A percentile compares a stretch with the other conserved stretches of the same genome.
Conservation (phyloP, 1,139 yeast genomes). For the Ashbya aceris region DNA sequence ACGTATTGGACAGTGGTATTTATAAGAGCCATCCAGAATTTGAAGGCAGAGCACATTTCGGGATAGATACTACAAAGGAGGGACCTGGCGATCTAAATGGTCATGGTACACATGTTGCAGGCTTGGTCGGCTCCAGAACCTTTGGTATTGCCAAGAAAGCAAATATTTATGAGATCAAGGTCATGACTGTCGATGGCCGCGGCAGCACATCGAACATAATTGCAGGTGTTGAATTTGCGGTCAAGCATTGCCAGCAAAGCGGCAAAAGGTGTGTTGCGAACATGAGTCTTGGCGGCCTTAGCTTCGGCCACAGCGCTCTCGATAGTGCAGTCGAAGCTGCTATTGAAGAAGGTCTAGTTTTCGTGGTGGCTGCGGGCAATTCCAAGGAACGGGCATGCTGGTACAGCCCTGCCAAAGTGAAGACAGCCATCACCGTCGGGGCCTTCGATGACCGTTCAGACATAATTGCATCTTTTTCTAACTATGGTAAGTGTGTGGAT, state of each 20-base stretch:
- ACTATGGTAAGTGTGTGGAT: slow-evolving; percentile 86
- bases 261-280: slow-evolving; percentile 59
- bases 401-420: slow-evolving; percentile 73
- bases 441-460: slow-evolving; percentile 73
- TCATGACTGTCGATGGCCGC: slow-evolving; percentile 52
- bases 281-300: slow-evolving; percentile 56
- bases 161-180: slow-evolving; percentile 59
- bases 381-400: slow-evolving; percentile 66
- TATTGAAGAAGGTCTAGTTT: slow-evolving; percentile 55
- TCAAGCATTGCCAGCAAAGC: slow-evolving; percentile 42
- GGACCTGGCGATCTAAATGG: slow-evolving; percentile 60
- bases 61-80: slow-evolving; percentile 54
- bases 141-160: slow-evolving; percentile 75
- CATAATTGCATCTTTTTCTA: slow-evolving; percentile 61
- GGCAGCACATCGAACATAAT: slow-evolving; percentile 63
- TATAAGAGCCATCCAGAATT: slow-evolving; percentile 52
- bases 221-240: slow-evolving; percentile 63
- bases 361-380: slow-evolving; percentile 90
- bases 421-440: slow-evolving; percentile 69
- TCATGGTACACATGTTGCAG: slow-evolving; percentile 84
- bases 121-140: slow-evolving; percentile 66
- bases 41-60: slow-evolving; percentile 49
- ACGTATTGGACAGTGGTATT: slow-evolving; percentile 77
- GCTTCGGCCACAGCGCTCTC: slow-evolving; percentile 53
- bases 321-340: slow-evolving; percentile 72